Conservation (phyloP, 176 grass and related monocot species). For the Raddia distichophylla region DNA sequence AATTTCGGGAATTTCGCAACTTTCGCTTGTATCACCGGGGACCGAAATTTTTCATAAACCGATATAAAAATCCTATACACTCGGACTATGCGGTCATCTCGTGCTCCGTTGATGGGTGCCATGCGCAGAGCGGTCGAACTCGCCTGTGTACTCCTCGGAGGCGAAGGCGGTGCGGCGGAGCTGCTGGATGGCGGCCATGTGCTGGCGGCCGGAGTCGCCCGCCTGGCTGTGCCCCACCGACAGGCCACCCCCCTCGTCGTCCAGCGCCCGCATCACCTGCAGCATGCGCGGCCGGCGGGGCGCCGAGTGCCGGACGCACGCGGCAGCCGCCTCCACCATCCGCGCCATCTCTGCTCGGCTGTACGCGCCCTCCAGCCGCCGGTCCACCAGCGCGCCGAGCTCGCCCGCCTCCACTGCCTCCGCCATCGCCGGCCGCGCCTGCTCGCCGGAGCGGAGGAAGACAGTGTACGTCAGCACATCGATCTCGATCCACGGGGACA, state of each 20-base stretch:
- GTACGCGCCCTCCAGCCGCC: conserved; percentile 53
- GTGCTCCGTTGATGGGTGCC: conserved; percentile 9
- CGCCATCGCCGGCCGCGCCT: conserved; percentile 64
- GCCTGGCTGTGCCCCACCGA: conserved; percentile 56
- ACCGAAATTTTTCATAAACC: no score
- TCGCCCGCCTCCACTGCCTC: conserved; percentile 58
- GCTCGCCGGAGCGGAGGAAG: not conserved
- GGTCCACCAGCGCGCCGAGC: conserved; percentile 54
- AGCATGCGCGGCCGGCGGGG: conserved; percentile 70
- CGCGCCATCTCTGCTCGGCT: conserved; percentile 53
- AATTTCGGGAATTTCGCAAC: no score
- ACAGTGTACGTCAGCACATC: no score
- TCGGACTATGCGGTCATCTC: not conserved
- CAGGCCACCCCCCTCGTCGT: conserved; percentile 47
- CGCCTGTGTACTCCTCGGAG: conserved; percentile 53
- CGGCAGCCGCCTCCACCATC: conserved; percentile 81
- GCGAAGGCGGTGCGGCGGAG: conserved; percentile 68
- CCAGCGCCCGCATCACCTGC: conserved; percentile 77
- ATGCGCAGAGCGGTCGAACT: conserved; percentile 32
- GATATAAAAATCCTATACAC: no score
- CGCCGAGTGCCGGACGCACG: conserved; percentile 79
- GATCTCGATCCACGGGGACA: no score
- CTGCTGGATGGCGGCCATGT: conserved; percentile 52
- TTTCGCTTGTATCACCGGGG: no score
- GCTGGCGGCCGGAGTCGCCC: conserved; percentile 21